These are phyloP conservation scores for Tricholoma saponaceum DNA, from an alignment of 768 basidiomycete species.

Conservation along the genomic window DNA sequence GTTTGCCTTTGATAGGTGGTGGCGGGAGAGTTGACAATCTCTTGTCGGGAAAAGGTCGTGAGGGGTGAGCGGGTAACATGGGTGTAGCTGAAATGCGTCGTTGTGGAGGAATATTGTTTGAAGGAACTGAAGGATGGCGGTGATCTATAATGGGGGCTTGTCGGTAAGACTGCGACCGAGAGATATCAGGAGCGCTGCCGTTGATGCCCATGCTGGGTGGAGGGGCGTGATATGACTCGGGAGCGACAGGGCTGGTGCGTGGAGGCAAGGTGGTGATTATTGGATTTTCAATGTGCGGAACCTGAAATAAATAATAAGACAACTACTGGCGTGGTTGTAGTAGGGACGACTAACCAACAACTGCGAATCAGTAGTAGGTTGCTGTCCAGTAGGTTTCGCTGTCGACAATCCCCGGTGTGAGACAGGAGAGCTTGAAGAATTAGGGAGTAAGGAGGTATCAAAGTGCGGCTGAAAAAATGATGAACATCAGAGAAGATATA, in stretches of 20 bases:
- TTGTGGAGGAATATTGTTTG: constrained; percentile 2
- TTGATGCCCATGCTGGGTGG: constrained; percentile 9
- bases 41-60: constrained; percentile 21
- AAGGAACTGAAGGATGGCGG: constrained; percentile 2
- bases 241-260: neutral
- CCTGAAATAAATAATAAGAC: constrained; percentile 3
- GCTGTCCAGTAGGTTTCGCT: constrained; percentile 7
- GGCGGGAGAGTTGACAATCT: constrained; percentile 13
- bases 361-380: neutral
- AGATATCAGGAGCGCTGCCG: constrained; percentile 5
- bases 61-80: constrained; percentile 7
- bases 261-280: neutral
- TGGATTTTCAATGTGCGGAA: neutral
- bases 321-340: constrained; percentile 8
- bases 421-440: constrained; percentile 11
- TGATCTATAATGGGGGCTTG: constrained; percentile 1
- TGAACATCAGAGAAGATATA: constrained; percentile 6
- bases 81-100: constrained; percentile 4
- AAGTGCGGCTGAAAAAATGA: constrained; percentile 3
- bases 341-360: constrained; percentile 8
- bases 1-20: constrained; percentile 37
- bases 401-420: constrained; percentile 11
- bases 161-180: constrained; percentile 1
- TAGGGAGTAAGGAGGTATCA: constrained; percentile 3
- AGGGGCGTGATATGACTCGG: neutral